Evolutionary conservation across 108 stramenopile genomes (phyloP).

Genomic region (Schizochytrium sp.): DNA sequence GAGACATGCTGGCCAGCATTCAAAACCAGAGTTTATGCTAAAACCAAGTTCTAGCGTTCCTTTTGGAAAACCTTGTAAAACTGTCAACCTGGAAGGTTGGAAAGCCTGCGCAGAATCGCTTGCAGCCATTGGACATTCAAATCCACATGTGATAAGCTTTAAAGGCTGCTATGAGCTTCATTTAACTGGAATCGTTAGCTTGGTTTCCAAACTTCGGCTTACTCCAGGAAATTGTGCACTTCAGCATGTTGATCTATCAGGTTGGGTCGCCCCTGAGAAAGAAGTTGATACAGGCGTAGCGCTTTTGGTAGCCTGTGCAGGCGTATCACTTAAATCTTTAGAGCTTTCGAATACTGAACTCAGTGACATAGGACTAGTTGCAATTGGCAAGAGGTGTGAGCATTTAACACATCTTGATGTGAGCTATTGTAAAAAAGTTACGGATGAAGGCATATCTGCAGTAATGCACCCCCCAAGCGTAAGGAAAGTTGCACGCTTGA

Average conservation of each 20-base stretch:
- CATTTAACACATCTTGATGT: neutral
- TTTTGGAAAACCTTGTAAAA: neutral
- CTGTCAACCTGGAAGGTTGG: neutral
- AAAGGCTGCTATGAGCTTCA: neutral
- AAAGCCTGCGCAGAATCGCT: neutral
- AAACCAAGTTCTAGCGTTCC: too few species aligned
- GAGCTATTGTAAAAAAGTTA: neutral
- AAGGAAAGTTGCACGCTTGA: too few species aligned
- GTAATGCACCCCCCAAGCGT: neutral
- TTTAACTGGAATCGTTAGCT: neutral
- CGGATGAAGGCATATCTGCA: constrained; percentile 4
- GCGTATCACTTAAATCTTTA: neutral
- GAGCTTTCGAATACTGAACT: neutral
- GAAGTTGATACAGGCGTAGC: constrained; percentile 38
- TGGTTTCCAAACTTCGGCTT: neutral
- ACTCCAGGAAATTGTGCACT: neutral
- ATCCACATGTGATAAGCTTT: constrained; percentile 10
- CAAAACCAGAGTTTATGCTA: too few species aligned
- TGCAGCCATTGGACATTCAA: neutral
- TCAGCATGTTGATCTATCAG: constrained; percentile 2
- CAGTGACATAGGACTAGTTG: constrained; percentile 28
- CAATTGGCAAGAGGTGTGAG: neutral
- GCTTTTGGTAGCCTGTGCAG: neutral
- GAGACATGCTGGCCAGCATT: too few species aligned
- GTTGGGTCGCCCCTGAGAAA: neutral